Conservation (phyloP, 192 early-diverging fungal genomes). For the Backusella parvicylindrica region DNA sequence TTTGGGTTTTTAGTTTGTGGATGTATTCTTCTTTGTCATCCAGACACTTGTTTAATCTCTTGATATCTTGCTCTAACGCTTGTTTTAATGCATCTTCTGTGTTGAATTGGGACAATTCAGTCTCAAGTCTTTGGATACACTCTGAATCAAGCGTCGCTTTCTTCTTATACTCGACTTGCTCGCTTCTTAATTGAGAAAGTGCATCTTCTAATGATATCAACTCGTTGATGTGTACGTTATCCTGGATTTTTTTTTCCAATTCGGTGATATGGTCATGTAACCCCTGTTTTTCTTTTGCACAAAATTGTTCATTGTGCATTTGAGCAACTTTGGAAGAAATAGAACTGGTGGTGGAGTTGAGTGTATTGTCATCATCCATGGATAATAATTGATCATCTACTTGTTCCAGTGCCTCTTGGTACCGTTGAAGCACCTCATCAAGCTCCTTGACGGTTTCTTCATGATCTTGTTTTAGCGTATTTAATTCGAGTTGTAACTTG, state of each 20-base stretch:
- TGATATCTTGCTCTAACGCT: background rate
- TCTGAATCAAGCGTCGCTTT: background rate
- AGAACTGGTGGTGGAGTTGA: background rate
- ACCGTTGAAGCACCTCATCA: slow-evolving; percentile 9
- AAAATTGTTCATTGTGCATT: slow-evolving; percentile 2
- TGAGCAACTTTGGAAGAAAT: background rate
- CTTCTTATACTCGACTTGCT: background rate
- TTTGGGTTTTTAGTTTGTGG: background rate
- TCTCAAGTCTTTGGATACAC: background rate
- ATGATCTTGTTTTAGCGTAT: background rate
- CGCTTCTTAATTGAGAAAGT: background rate
- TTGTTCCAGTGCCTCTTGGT: slow-evolving; percentile 16
- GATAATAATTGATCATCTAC: background rate
- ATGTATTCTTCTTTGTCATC: background rate
- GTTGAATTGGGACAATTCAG: background rate
- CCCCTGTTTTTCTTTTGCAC: background rate
- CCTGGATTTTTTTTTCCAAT: background rate
- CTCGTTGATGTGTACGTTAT: background rate
- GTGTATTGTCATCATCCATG: background rate
- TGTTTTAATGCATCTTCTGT: background rate
- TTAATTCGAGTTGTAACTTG: background rate
- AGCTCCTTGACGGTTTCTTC: slow-evolving; percentile 17
- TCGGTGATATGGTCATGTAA: background rate
- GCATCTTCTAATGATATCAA: background rate
- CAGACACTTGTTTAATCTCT: background rate